Conservation (phyloP, 2,329 filamentous ascomycete genomes). For the Cladophialophora immunda region DNA sequence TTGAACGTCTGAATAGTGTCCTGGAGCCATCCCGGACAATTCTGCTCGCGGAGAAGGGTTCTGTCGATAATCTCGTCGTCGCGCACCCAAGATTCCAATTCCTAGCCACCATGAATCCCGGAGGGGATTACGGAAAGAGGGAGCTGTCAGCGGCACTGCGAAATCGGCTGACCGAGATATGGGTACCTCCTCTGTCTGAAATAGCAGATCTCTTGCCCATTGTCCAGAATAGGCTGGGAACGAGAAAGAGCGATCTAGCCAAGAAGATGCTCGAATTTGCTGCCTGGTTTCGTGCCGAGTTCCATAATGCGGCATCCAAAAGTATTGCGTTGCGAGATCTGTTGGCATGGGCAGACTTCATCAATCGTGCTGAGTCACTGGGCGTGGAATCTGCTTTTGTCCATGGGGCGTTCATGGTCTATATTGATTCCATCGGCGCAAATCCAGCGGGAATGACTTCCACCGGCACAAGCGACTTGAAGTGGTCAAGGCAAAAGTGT, state of each 20-base stretch:
- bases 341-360: conserved; percentile 90
- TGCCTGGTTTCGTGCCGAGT: conserved; percentile 87
- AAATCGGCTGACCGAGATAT: conserved; percentile 98
- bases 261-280: conserved; percentile 83
- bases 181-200: conserved; percentile 89
- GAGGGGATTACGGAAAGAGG: conserved; percentile 97
- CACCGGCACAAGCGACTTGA: conserved; percentile 73
- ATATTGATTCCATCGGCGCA: conserved; percentile 92
- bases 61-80: conserved; percentile 79
- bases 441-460: conserved; percentile 90
- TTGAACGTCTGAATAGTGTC: conserved; percentile 95
- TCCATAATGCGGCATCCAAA: conserved; percentile 76
- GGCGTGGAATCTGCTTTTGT: conserved; percentile 66
- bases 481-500: conserved; percentile 75
- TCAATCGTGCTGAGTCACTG: conserved; percentile 71
- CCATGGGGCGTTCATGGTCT: conserved; percentile 94
- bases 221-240: conserved; percentile 75
- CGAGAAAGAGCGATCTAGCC: conserved; percentile 66
- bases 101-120: conserved; percentile 98
- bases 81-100: conserved; percentile 88
- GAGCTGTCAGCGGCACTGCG: conserved; percentile 93
- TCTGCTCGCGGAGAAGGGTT: conserved; percentile 91
- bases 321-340: conserved; percentile 91
- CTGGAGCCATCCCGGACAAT: conserved; percentile 87
- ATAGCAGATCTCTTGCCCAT: conserved; percentile 88